Conservation (phyloP, 2,329 filamentous ascomycete genomes). For the Claviceps humidiphila region DNA sequence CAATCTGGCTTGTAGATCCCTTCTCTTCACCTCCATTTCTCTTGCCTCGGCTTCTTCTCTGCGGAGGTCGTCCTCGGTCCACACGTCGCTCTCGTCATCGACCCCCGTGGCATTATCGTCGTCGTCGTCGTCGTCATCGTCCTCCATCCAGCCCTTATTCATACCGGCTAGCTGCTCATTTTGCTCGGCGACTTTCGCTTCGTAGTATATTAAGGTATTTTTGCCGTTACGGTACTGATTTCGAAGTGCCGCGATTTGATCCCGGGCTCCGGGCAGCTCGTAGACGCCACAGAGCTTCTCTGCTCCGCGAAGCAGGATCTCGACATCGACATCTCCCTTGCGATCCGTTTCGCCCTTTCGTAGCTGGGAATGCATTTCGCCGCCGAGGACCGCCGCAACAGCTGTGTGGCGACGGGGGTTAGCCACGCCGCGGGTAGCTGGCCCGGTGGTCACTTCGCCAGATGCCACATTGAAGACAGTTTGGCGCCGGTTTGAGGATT, state of each 20-base stretch:
- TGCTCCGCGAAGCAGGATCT: conserved; percentile 70
- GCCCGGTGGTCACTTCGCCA: conserved; percentile 47
- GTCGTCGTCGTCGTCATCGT: conserved; percentile 40
- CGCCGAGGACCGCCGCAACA: conserved; percentile 78
- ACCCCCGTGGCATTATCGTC: conserved; percentile 41
- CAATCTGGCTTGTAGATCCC: conserved; percentile 39
- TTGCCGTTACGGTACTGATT: conserved; percentile 57
- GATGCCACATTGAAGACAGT: conserved; percentile 54
- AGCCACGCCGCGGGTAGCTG: conserved; percentile 29
- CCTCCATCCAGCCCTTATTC: conserved; percentile 49
- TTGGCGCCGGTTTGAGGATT: conserved; percentile 35
- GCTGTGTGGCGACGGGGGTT: conserved; percentile 62
- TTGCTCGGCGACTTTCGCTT: conserved; percentile 67
- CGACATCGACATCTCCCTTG: conserved; percentile 68
- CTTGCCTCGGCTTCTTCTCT: conserved; percentile 55
- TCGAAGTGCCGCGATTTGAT: conserved; percentile 61
- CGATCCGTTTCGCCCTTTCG: conserved; percentile 36
- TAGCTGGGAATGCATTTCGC: conserved; percentile 75
- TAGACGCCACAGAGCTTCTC: conserved; percentile 88
- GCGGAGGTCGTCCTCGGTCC: conserved; percentile 56
- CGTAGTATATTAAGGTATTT: conserved; percentile 67
- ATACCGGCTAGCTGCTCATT: conserved; percentile 58
- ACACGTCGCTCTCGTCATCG: conserved; percentile 32
- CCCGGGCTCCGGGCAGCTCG: conserved; percentile 62
- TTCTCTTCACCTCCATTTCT: conserved; percentile 42